Percentiles rank a stretch among this genome's conserved stretches.
These are phyloP conservation scores for Rhodotorula kratochvilovae DNA, from an alignment of 768 basidiomycete species.

Conservation along the genomic window DNA sequence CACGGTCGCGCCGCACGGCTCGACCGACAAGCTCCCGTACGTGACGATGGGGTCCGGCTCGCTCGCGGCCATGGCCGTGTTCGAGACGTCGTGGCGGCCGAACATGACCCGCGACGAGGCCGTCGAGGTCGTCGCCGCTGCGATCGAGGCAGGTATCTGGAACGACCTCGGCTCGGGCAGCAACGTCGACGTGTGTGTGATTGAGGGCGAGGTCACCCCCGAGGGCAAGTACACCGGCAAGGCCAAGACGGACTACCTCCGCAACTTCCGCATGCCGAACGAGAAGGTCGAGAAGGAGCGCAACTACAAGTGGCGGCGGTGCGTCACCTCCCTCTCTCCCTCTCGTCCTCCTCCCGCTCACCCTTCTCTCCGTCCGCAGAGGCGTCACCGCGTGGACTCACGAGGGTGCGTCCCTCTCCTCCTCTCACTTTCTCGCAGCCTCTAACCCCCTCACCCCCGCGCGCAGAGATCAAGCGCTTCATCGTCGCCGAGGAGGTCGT, in stretches of 20 bases:
- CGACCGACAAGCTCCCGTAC: constrained; percentile 96
- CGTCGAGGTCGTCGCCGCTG: constrained; percentile 72
- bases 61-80: constrained; percentile 96
- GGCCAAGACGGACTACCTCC: constrained; percentile 78
- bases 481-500: constrained; percentile 40
- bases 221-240: constrained; percentile 50
- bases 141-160: constrained; percentile 94
- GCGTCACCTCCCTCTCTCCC: neutral
- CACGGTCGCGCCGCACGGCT: constrained; percentile 92
- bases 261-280: constrained; percentile 91
- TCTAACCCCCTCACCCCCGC: neutral
- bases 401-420: neutral
- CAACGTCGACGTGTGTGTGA: constrained; percentile 96
- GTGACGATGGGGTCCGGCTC: constrained; percentile 98
- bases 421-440: neutral
- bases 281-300: constrained; percentile 53
- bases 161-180: constrained; percentile 98
- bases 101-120: constrained; percentile 82
- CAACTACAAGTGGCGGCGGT: constrained; percentile 41
- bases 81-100: constrained; percentile 78
- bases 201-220: constrained; percentile 54
- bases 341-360: neutral
- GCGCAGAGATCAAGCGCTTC: constrained; percentile 32
- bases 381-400: neutral
- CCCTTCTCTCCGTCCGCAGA: neutral